phyloP scores from a whole-genome alignment of 176 grass and related monocot genomes.

The Triticum timopheevii region DNA sequence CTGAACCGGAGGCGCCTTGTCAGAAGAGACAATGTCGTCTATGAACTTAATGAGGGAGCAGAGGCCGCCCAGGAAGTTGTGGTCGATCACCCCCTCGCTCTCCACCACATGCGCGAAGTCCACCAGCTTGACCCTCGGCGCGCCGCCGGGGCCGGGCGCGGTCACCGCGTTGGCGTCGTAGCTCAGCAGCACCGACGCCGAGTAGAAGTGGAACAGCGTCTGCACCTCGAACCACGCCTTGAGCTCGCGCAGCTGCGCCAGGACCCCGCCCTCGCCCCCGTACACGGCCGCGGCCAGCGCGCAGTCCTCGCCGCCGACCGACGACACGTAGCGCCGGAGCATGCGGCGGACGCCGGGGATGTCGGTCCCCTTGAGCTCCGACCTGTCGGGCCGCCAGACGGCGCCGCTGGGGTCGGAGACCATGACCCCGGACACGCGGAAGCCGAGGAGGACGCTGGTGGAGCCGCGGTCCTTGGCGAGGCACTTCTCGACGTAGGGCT shows the following conservation, averaged over 20 bases:
- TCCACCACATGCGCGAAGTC: constrained; percentile 81
- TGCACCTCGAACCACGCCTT: constrained; percentile 94
- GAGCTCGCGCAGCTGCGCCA: constrained; percentile 73
- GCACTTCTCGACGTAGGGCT: constrained; percentile 70
- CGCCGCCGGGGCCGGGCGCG: background rate
- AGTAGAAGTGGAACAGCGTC: constrained; percentile 91
- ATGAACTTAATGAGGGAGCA: constrained; percentile 82
- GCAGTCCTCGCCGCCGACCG: constrained; percentile 40
- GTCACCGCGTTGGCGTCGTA: constrained; percentile 55
- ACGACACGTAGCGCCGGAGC: constrained; percentile 68
- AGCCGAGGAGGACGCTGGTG: constrained; percentile 65
- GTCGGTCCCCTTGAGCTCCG: constrained; percentile 41
- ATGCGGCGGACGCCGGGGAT: constrained; percentile 46
- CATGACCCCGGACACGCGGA: constrained; percentile 67
- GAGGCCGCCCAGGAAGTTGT: constrained; percentile 85
- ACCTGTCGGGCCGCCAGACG: constrained; percentile 50
- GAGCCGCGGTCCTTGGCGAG: constrained; percentile 62
- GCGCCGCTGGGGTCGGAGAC: constrained; percentile 7
- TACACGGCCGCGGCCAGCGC: constrained; percentile 56
- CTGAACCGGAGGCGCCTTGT: background rate
- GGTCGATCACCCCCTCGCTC: constrained; percentile 77
- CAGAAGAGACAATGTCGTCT: constrained; percentile 49
- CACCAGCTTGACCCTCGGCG: constrained; percentile 65
- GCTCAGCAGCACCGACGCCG: constrained; percentile 60
- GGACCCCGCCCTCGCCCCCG: constrained; percentile 51